Evolutionary conservation across 805 yeast species (phyloP), one percentile per base, ranked within the genome.

Genomic region (Teunomyces cretensis): DNA sequence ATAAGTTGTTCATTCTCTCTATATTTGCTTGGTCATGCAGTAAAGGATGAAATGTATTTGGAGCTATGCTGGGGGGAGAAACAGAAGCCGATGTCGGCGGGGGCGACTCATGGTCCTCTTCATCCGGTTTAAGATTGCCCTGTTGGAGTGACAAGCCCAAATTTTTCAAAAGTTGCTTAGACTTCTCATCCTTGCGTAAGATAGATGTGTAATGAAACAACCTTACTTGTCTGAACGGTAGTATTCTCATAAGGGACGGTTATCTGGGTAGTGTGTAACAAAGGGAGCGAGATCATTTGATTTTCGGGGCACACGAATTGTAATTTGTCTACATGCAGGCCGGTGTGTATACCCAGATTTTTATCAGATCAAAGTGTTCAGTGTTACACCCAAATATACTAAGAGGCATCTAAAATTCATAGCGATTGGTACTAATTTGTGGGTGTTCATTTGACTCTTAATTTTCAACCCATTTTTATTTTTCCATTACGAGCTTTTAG

Each of bases 121-220:
- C 44, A 16, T 31, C 47, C n/a, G 48, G 28, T 24, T 56, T 57
- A 11, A 67, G 48, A 39, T 57, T 61, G 1, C 71, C 72, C 35
- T 64, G 62, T 49, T 61, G 72, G 13, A 70, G 54, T 9, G 61
- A 52, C 42, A 55, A 41, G 12, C 70, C 74, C 26, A 70, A 53
- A 28, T 55, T 60, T 48, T 63, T 64, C 30, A 70, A 61, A 31
- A 60, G 41, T 33, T 47, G 50, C 16, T 47, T 47, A 27, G 49
- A 40, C 40, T 46, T 46, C 41, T 46, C 46, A 28, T 46, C 46
- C 31, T 46, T 46, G 27, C 38, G 24, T 12, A 42, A 9, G 4
- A 30, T 35, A 12, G 38, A 14, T 9, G 38, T 19, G 16, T 22
- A 35, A 35, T 35, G 38, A 35, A 35, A 35, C 13, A 35, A 35